Evolutionary conservation across 306 rosid species (phyloP), one percentile per base, ranked within the genome.

Genomic region (Albizia julibrissin): DNA sequence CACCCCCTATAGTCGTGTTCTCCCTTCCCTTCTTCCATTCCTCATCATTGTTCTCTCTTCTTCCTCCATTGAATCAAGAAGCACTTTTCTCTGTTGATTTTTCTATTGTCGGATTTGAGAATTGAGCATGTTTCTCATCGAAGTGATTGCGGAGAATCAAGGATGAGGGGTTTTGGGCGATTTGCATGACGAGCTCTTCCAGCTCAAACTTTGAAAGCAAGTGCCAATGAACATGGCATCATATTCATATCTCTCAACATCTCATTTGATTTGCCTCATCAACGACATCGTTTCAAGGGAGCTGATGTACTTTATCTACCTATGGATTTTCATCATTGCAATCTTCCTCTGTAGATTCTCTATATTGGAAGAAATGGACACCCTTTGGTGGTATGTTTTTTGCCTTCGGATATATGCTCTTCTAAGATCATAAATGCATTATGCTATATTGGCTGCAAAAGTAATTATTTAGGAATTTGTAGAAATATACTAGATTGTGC

Each of bases 131-230:
- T 64, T 62, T 13, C 33, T 69, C 4, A 5, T 37, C 12, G 31
- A 13, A 44, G 22, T 12, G 7, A 72, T 15, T 26, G 19, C 62
- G 19, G 77, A 10, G 77, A 29, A 73, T 18, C 29, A 24, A 29
- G 26, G 18, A 89, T 91, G 97, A 92, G 85, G 65, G 81, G 74
- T 3, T 42, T 89, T 0, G 80, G 86, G 31, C 88, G 92, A 80
- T 76, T 90, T 59, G 83, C 87, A 15, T 54, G 77, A 80, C 87
- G 91, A 29, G 58, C 75, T 82, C 64, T 84, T 84, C 24, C 11
- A 10, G 7, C 10, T 42, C 84, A 67, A 34, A 66, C 9, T 75
- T 5, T 78, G 6, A 47, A 77, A 62, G 52, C 74, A 12, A 62
- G 46, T 22, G 31, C 54, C 9, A 49, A 39, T 3, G 50, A 67